Conservation (phyloP, 1,139 yeast genomes). For the Saccharomyces pastorianus region DNA sequence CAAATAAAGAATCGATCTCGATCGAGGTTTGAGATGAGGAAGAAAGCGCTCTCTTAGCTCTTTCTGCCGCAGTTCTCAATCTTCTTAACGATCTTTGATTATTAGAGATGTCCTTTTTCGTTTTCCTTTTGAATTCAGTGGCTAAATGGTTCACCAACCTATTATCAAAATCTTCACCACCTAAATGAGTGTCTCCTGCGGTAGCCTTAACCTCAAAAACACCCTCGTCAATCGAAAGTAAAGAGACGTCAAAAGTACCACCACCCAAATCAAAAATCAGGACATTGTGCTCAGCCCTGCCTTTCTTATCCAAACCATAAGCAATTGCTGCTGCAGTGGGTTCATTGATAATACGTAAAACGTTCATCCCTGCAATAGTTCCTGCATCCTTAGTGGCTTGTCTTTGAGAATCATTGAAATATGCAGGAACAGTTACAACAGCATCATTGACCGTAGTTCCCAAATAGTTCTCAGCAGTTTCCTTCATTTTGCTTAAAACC, state of each 20-base stretch:
- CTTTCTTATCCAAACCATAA: constrained; percentile 85
- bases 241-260: constrained; percentile 95
- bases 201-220: constrained; percentile 94
- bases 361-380: constrained; percentile 87
- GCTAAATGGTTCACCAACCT: constrained; percentile 66
- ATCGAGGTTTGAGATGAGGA: constrained; percentile 75
- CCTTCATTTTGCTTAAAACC: constrained; percentile 56
- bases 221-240: constrained; percentile 87
- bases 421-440: constrained; percentile 84
- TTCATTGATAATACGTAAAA: constrained; percentile 88
- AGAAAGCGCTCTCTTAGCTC: constrained; percentile 79
- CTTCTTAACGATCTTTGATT: constrained; percentile 78
- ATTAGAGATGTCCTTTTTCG: constrained; percentile 57
- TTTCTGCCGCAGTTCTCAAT: constrained; percentile 80
- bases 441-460: constrained; percentile 60
- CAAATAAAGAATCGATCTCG: constrained; percentile 71
- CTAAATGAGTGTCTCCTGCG: constrained; percentile 97
- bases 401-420: constrained; percentile 95
- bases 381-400: constrained; percentile 98
- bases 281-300: constrained; percentile 72
- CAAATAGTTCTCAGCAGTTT: constrained; percentile 55
- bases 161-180: constrained; percentile 89
- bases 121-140: constrained; percentile 72
- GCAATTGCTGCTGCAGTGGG: constrained; percentile 98
- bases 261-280: constrained; percentile 94